Conservation (phyloP, 2,329 filamentous ascomycete genomes). For the Pseudogymnoascus sp. region DNA sequence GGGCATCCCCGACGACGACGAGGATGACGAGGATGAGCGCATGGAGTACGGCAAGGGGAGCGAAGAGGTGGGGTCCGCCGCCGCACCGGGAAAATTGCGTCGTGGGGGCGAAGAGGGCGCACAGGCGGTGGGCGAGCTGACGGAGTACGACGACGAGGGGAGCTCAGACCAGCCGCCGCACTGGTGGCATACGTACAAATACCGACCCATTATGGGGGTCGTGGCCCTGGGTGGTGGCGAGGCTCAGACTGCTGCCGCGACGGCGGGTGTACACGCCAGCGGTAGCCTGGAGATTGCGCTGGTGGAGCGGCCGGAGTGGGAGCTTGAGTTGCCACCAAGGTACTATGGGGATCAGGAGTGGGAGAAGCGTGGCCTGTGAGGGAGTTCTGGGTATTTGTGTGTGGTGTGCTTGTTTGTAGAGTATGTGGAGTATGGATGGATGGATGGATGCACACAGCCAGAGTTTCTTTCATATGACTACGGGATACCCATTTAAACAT, state of each 20-base stretch:
- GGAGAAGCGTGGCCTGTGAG: constrained; percentile 27
- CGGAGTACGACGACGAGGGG: constrained; percentile 24
- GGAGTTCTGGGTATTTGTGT: not conserved
- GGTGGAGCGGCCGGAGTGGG: constrained; percentile 79
- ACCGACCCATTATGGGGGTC: constrained; percentile 80
- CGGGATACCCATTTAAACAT: not conserved
- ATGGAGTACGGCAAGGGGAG: constrained; percentile 30
- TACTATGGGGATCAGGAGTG: constrained; percentile 54
- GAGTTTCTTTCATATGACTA: not conserved
- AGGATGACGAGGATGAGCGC: constrained; percentile 25
- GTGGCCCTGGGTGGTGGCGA: constrained; percentile 36
- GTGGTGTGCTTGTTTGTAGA: not conserved
- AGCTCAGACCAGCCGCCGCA: constrained; percentile 13
- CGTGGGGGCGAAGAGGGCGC: constrained; percentile 13
- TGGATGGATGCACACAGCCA: not conserved
- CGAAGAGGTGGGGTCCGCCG: constrained; percentile 12
- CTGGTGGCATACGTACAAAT: constrained; percentile 80
- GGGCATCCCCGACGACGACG: constrained; percentile 30
- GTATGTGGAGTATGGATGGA: not conserved
- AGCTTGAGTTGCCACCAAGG: constrained; percentile 66
- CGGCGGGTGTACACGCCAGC: not conserved
- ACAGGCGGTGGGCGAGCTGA: constrained; percentile 18
- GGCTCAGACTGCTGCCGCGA: constrained; percentile 21
- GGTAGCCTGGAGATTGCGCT: constrained; percentile 66
- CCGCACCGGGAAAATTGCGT: constrained; percentile 12